Evolutionary conservation across 2,329 filamentous ascomycete genomes (phyloP).

Genomic region (Cladorrhinum sp.): DNA sequence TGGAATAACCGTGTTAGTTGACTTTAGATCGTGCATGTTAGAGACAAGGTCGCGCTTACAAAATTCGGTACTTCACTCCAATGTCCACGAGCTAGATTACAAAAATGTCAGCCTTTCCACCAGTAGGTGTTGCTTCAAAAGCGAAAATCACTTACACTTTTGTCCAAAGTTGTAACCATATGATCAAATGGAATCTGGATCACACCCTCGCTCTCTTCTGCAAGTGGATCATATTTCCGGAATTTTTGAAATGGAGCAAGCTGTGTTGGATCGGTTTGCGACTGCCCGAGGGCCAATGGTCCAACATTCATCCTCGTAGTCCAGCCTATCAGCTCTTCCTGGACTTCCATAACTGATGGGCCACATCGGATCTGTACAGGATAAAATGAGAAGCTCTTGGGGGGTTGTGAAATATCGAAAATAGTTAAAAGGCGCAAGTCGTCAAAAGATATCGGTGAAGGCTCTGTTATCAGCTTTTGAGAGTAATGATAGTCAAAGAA

Average conservation of each 20-base stretch:
- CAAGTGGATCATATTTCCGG: neutral
- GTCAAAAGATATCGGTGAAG: neutral
- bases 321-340: neutral
- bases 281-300: neutral
- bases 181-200: neutral
- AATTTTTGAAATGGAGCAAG: neutral
- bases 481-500: neutral
- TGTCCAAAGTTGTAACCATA: neutral
- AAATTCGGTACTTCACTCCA: slow-evolving; percentile 9
- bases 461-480: neutral
- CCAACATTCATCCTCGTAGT: neutral
- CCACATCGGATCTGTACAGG: neutral
- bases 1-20: neutral
- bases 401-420: slow-evolving; percentile 10
- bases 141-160: neutral
- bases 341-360: neutral
- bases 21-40: neutral
- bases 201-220: neutral
- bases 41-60: neutral
- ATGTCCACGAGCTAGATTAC: slow-evolving; percentile 9
- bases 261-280: neutral
- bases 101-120: neutral
- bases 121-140: neutral
- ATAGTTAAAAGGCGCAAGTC: slow-evolving; percentile 7
- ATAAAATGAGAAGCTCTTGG: neutral